Base-by-base conservation (phyloP, 768 basidiomycete species). In the Lactifluus volemus region DNA sequence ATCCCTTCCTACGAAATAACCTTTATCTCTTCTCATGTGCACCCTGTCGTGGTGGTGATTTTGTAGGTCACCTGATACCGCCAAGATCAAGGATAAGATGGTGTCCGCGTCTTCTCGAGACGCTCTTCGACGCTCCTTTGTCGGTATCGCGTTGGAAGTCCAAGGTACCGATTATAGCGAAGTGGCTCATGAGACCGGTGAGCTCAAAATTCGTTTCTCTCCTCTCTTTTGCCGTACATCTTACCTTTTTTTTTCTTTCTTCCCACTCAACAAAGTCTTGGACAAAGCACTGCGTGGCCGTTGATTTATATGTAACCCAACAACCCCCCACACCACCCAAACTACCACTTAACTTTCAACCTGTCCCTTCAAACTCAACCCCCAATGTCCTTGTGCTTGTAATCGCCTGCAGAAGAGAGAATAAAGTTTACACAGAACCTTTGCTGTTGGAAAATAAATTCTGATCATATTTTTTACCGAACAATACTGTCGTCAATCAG, bases 61-160 rank as follows among this genome's bases (percentile, higher is more conserved):
- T 11, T 12, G 29, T 68, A 98, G 96, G 96, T 81, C 85, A 19
- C 95, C 96, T 64, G 92, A 95, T 69, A 74, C 72, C 47, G 85
- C 92, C 45, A 89, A 83, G 75, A 80, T 95, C 74, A 93, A 89
- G 76, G 79, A 83, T 70, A 98, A 95, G 85, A 98, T 98, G 94
- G 68, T 97, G 67, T 88, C 83, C 75, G 88, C 96, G 3, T 86
- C 92, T 17, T 98, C 95, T 55, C 86, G 84, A 70, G 89, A 92
- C 30, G 86, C 86, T 5, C 75, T 99, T 65, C 81, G 83, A 68
- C 82, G 80, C 56, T 70, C 81, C 36, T 80, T 98, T 32, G 82
- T 81, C 29, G 96, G 94, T 57, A 80, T 97, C 65, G 78, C 81
- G 5, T 70, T 81, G 50, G 93, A 97, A 72, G 79, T 98, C 58